These are phyloP conservation scores for Quaeritorhiza haematococci DNA, from an alignment of 371 early-diverging fungal genomes.

Conservation along the genomic window DNA sequence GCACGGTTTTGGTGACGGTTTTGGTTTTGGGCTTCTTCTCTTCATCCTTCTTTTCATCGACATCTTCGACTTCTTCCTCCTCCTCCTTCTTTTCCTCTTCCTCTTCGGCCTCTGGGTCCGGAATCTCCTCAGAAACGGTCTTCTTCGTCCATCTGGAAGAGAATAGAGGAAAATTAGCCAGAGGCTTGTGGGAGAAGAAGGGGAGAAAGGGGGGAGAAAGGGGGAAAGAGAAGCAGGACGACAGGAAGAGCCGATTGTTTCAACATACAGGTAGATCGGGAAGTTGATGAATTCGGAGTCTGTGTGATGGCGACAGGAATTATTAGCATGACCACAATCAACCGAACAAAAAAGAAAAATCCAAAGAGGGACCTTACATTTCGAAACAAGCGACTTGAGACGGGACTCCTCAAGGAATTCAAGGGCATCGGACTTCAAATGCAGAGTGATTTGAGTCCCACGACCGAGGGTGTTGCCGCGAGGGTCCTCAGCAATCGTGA, in stretches of 20 bases:
- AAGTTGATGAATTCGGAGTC: slow-evolving; percentile 89
- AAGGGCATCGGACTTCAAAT: slow-evolving; percentile 82
- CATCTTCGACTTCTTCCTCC: slow-evolving; percentile 41
- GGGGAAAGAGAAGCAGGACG: no score
- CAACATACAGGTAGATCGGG: slow-evolving; percentile 87
- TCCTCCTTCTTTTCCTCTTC: slow-evolving; percentile 35
- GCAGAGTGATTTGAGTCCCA: slow-evolving; percentile 87
- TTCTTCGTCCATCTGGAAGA: slow-evolving; percentile 59
- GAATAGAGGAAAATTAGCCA: slow-evolving; percentile 77
- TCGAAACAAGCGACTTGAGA: slow-evolving; percentile 66
- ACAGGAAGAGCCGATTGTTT: no score
- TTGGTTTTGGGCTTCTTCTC: slow-evolving; percentile 51
- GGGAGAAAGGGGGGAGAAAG: no score
- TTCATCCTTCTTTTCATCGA: slow-evolving; percentile 38
- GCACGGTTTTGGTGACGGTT: slow-evolving; percentile 46
- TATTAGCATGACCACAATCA: no score
- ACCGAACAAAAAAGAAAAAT: no score
- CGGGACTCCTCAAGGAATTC: slow-evolving; percentile 68
- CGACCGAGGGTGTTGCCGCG: slow-evolving; percentile 69
- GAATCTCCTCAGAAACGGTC: slow-evolving; percentile 49
- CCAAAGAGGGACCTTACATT: slow-evolving; percentile 29
- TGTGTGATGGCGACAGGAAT: not conserved
- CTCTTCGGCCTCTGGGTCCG: slow-evolving; percentile 30
- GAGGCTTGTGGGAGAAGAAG: no score
- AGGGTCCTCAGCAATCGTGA: slow-evolving; percentile 82